Conservation (phyloP, 1,284 basidiomycete species). For the Pseudozyma sp. region DNA sequence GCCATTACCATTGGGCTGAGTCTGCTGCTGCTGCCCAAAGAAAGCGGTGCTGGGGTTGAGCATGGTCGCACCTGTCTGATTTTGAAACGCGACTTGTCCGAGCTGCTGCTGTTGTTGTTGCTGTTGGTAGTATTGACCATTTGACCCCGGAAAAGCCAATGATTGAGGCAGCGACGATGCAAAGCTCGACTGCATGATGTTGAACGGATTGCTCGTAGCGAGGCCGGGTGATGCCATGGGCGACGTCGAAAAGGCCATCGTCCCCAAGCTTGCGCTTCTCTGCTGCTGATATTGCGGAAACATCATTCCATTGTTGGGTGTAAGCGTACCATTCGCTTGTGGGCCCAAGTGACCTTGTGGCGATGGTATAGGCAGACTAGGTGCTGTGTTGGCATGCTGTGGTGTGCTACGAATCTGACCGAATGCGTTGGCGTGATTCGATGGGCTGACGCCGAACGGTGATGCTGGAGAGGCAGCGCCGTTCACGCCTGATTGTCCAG, state of each 20-base stretch:
- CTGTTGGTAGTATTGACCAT: constrained; percentile 8
- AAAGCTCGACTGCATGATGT: constrained; percentile 14
- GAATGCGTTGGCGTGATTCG: constrained; percentile 13
- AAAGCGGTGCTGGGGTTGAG: constrained; percentile 10
- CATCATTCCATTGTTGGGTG: constrained; percentile 24
- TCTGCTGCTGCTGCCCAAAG: constrained; percentile 22
- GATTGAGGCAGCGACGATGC: constrained; percentile 20
- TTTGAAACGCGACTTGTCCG: constrained; percentile 31
- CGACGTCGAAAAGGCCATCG: constrained; percentile 46
- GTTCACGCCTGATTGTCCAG: background rate
- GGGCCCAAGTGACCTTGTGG: constrained; percentile 6
- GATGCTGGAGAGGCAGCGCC: constrained; percentile 11
- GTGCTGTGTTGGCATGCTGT: constrained; percentile 34
- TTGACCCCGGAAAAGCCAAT: background rate
- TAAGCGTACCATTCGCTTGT: constrained; percentile 32
- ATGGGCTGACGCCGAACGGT: constrained; percentile 23
- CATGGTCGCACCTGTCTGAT: constrained; percentile 11
- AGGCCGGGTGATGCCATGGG: constrained; percentile 29
- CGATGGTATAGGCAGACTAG: constrained; percentile 4
- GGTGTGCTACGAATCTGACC: constrained; percentile 18
- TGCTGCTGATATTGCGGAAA: constrained; percentile 40
- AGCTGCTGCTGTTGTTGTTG: constrained; percentile 37
- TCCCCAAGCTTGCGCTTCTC: constrained; percentile 37
- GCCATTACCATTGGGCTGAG: constrained; percentile 6
- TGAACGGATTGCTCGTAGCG: constrained; percentile 32